Evolutionary conservation across 108 stramenopile genomes (phyloP).

Genomic region (Nannochloropsis salina): DNA sequence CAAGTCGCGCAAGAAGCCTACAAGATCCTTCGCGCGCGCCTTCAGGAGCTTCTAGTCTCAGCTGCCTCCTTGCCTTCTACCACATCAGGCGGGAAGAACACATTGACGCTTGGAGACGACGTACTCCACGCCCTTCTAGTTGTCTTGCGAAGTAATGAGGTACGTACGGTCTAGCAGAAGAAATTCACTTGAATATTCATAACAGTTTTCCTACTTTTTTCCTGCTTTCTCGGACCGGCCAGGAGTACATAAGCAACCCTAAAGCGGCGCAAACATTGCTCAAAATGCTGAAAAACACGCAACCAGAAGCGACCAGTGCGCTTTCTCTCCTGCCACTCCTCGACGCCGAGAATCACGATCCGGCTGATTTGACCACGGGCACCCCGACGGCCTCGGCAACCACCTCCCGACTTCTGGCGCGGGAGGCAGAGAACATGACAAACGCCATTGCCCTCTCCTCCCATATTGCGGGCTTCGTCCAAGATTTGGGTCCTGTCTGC

Average conservation of each 20-base stretch:
- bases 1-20: background rate
- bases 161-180: background rate
- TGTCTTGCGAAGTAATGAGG: background rate
- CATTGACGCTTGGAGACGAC: background rate
- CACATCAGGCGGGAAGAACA: no score
- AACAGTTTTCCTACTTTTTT: no score
- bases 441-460: background rate
- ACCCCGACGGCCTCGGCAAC: background rate
- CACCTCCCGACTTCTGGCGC: background rate
- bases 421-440: background rate
- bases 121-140: background rate
- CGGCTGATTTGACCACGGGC: background rate
- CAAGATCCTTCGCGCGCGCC: background rate
- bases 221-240: background rate
- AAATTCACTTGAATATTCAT: no score
- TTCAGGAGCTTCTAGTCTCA: background rate
- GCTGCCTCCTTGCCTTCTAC: no score
- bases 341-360: background rate
- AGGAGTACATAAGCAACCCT: conserved; percentile 17
- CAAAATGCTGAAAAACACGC: conserved; percentile 4
- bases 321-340: background rate
- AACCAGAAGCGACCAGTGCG: background rate
- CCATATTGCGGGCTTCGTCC: conserved; percentile 60
- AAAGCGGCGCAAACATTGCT: background rate
- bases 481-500: conserved; percentile 75